Percentiles rank a stretch among this genome's conserved stretches.
Evolutionary conservation across 345 rosid genomes (phyloP).

Genomic region (Eucalyptus tenuipes): DNA sequence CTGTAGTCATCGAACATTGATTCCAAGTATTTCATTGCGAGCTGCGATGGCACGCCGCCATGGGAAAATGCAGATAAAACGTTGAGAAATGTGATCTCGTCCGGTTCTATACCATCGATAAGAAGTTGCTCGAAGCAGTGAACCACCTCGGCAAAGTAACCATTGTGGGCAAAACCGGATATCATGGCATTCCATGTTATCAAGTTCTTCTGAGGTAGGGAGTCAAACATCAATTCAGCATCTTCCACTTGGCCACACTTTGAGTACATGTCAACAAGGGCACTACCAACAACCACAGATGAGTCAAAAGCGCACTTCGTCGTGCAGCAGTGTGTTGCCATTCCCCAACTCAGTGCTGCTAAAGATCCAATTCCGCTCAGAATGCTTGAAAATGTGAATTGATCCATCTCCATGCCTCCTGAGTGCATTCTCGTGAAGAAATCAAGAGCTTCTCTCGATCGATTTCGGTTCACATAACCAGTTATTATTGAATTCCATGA

Average conservation of each 20-base stretch:
- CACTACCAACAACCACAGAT: constrained; percentile 51
- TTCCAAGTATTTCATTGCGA: constrained; percentile 25
- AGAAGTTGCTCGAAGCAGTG: constrained; percentile 34
- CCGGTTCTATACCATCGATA: constrained; percentile 36
- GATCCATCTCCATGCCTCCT: constrained; percentile 25
- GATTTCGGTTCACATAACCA: constrained; percentile 47
- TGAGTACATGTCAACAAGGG: constrained; percentile 72
- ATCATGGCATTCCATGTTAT: constrained; percentile 75
- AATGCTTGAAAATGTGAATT: constrained; percentile 50
- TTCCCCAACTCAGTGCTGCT: constrained; percentile 54
- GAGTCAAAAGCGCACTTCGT: constrained; percentile 22
- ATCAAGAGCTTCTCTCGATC: constrained; percentile 30
- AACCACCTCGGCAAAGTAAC: constrained; percentile 29
- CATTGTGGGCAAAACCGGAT: constrained; percentile 65
- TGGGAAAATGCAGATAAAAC: constrained; percentile 57
- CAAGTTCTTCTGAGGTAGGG: constrained; percentile 37
- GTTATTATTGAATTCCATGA: constrained; percentile 79
- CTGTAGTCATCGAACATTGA: constrained; percentile 51
- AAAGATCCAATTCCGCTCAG: constrained; percentile 52
- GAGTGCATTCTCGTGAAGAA: constrained; percentile 50
- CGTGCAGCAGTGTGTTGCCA: constrained; percentile 41
- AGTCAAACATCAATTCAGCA: constrained; percentile 40
- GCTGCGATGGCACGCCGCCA: constrained; percentile 18
- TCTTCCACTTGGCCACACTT: constrained; percentile 52
- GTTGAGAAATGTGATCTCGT: constrained; percentile 59